Evolutionary conservation across 1,284 basidiomycete genomes (phyloP), one percentile per base, ranked within the genome.

Genomic region (Paramarasmius palmivorus): DNA sequence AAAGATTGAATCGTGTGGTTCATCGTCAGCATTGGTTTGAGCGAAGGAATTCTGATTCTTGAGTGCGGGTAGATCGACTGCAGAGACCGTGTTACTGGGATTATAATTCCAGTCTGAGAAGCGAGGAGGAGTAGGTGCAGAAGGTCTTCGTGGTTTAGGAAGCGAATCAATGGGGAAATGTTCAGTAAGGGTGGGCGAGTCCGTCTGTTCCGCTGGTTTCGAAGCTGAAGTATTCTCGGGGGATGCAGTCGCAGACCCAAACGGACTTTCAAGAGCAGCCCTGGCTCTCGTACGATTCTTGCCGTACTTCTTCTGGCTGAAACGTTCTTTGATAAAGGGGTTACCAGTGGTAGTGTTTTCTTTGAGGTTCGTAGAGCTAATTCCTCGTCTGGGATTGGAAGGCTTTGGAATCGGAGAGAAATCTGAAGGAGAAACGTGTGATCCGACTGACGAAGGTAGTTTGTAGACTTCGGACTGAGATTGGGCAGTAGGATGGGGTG

Each of bases 201-300:
- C 55, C n/a, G 40, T 25, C 25, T 38, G 45, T 12, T 54, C 56
- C 32, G 56, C 58, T 20, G 20, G 22, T 37, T 19, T 41, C 25
- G 51, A 42, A 9, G 22, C 34, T 3, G 25, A 36, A 10, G 46
- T 49, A 23, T 45, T 50, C 14, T 48, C 26, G 17, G 49, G 45
- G 19, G 53, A 49, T 25, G 68, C 66, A 55, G 79, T 81, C 37
- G 64, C 68, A 20, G 77, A 75, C 40, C 71, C 72, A 55, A 68
- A 72, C 6, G 67, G 70, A 23, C 54, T 64, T 50, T 57, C 55
- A 19, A 62, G 52, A 19, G 48, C 19, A 44, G n/a, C 35, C 9
- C 4, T 22, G 40, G 34, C n/a, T 19, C 50, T 45, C 9, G 22
- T 34, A 36, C 49, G 25, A 37, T 53, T 26, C 47, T 52, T 54